Base-by-base conservation (phyloP, 129 eudicot species). In the Pittosporum tobira region DNA sequence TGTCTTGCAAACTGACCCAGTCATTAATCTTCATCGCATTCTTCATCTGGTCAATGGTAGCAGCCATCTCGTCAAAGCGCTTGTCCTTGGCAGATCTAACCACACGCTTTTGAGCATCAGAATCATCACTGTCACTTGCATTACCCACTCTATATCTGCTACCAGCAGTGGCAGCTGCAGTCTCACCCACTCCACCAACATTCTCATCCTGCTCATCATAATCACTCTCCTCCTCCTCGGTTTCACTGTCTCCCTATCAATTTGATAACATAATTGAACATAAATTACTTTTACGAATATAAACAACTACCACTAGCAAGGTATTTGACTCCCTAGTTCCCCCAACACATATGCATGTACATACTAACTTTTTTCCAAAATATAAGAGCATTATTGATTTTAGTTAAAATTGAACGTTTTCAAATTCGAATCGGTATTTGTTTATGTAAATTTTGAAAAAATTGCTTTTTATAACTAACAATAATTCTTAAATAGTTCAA, bases 1-100 rank as follows among this genome's bases (percentile, higher is more conserved):
- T 80, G 64, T 90, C 98, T 57, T 90, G 98, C 40, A 90, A 44
- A 44, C 94, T 86, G 46, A 86, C 94, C 98, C 98, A 90, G 44
- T 90, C 98, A 69, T 90, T 86, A 25, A 90, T 90, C 78, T 90
- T 90, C 87, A 86, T 90, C 0, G 89, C 95, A 76, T 90, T 90
- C 77, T 86, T 85, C 84, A 90, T 76, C 81, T 83, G 95, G 53
- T 90, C 98, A 69, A 83, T 79, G 50, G 98, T 86, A 3, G 84
- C 66, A 31, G 81, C 64, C 81, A 90, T 54, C 70, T 86, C 98
- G 55, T 90, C 95, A 71, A 80, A 81, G 0, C 98, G 79, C 72
- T 86, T 90, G 60, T 90, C 98, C 72, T 86, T 86, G 10, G 81
- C 84, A 47, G 95, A 82, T 48, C 70, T 72, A 28, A 90, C 76